Base-by-base conservation (phyloP, 306 rosid genomes). In the Lathyrus sativus region DNA sequence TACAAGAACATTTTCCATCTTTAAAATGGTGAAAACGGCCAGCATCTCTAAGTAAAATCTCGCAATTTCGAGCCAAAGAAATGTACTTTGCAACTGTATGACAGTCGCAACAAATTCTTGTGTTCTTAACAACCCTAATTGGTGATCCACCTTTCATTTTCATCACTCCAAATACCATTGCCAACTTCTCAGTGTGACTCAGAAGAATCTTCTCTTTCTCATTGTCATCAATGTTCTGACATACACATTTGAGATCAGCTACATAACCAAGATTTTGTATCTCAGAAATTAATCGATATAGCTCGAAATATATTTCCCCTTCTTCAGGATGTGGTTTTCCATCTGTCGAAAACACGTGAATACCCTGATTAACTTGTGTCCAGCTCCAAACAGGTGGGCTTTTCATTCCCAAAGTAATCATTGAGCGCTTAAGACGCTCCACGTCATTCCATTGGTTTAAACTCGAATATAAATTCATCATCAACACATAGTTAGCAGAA, bases 181-280 rank as follows among this genome's bases (percentile, higher is more conserved):
- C 96, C 73, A 84, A 69, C 80, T 89, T 89, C 80, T 86, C 91
- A 3, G 96, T 80, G 82, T 82, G 91, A 79, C 95, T 74, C 33
- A 86, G 79, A 38, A 86, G 78, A 76, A 80, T 55, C 78, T 86
- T 82, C 76, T 84, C 83, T 78, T 86, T 88, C 78, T 86, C 86
- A 44, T 0, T 57, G 39, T 70, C 79, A 9, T 82, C 88, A 37
- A 82, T 78, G 60, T 86, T 84, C 79, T 88, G 89, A 76, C 79
- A 71, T 11, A 88, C 84, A 73, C 86, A 84, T 64, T 17, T 76
- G 17, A 75, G 18, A 56, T 86, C 88, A 72, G 88, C 86, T 10
- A 65, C 77, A 65, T 82, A 86, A 11, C 96, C 91, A 44, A 84
- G 22, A 53, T 79, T 82, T 71, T 46, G 65, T 46, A 84, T 84